Percentiles rank a stretch among this genome's conserved stretches.
These are phyloP conservation scores for Hypseocharis bilobata DNA, from an alignment of 441 rosid genomes.

Conservation along the genomic window DNA sequence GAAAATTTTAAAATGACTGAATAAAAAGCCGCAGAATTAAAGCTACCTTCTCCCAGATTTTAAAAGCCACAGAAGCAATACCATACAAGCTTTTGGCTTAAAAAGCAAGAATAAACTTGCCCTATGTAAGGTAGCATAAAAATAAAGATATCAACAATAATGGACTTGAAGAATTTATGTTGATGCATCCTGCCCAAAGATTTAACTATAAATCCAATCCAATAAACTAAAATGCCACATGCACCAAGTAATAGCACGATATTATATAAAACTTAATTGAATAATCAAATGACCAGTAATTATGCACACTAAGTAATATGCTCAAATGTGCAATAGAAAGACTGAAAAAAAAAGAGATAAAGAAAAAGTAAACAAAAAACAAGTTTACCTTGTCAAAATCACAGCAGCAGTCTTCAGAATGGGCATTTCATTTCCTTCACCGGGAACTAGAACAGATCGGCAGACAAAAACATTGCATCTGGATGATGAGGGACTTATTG, in stretches of 20 bases:
- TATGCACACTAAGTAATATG: neutral
- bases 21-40: neutral
- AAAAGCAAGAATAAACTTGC: too few species aligned
- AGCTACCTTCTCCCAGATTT: neutral
- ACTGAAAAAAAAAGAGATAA: neutral
- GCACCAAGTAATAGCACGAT: neutral
- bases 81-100: neutral
- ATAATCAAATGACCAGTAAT: neutral
- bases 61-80: neutral
- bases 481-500: conserved; percentile 35
- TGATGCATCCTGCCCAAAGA: neutral
- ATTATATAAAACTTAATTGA: neutral
- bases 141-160: neutral
- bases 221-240: neutral
- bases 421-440: conserved; percentile 56
- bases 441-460: conserved; percentile 50
- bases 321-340: neutral
- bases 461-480: conserved; percentile 51
- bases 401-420: conserved; percentile 49
- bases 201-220: neutral
- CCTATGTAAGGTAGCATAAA: neutral
- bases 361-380: conserved; percentile 2
- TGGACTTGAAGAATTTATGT: neutral
- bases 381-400: conserved; percentile 44
- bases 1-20: too few species aligned